These are phyloP conservation scores for Lentithecium fluviatile DNA, from an alignment of 495 filamentous ascomycete species.

Conservation along the genomic window DNA sequence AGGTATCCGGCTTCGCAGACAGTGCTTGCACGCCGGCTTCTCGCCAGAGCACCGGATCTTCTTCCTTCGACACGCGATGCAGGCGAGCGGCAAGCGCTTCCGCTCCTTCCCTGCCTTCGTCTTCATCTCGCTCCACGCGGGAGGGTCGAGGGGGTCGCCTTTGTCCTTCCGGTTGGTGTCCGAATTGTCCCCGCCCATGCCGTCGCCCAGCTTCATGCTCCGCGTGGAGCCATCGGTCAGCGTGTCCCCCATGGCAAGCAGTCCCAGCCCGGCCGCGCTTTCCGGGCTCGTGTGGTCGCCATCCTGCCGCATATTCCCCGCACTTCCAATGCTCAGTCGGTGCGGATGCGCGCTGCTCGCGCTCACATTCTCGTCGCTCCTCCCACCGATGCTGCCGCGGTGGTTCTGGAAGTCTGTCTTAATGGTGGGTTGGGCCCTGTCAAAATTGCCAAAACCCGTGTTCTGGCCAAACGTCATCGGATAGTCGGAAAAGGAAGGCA, in stretches of 20 bases:
- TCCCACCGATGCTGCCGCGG: constrained; percentile 24
- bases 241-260: constrained; percentile 23
- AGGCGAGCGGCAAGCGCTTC: constrained; percentile 88
- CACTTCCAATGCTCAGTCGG: constrained; percentile 33
- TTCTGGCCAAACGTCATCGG: constrained; percentile 11
- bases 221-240: constrained; percentile 24
- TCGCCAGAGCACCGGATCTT: constrained; percentile 98
- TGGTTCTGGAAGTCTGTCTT: constrained; percentile 23
- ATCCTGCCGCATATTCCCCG: constrained; percentile 22
- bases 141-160: constrained; percentile 57
- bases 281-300: constrained; percentile 31
- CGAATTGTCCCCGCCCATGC: constrained; percentile 20
- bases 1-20: constrained; percentile 85
- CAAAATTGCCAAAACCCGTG: constrained; percentile 16
- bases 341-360: constrained; percentile 23
- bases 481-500: constrained; percentile 33
- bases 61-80: constrained; percentile 93
- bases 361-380: constrained; percentile 30
- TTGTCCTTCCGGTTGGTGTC: constrained; percentile 47
- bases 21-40: constrained; percentile 97
- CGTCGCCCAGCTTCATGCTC: constrained; percentile 28
- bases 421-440: constrained; percentile 19
- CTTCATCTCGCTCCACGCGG: constrained; percentile 93
- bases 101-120: constrained; percentile 98
- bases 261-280: constrained; percentile 19